Conservation (phyloP, 208 protist genomes). For the Angomonas desouzai region DNA sequence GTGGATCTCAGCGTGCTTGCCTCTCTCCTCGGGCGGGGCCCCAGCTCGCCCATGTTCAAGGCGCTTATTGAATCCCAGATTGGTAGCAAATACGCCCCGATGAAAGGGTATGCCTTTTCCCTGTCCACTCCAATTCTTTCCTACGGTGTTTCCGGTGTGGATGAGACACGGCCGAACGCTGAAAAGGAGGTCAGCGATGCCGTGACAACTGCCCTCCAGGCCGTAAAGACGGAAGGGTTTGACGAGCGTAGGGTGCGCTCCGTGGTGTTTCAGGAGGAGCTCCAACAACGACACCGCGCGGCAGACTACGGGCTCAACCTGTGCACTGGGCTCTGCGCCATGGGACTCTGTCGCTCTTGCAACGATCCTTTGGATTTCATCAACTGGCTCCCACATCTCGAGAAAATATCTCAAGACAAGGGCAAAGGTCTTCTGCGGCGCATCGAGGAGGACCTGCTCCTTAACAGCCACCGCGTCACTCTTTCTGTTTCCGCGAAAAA, state of each 20-base stretch:
- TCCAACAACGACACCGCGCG: slow-evolving; percentile 85
- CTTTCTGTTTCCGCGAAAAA: slow-evolving; percentile 68
- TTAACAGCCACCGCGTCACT: slow-evolving; percentile 67
- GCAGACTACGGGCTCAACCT: slow-evolving; percentile 84
- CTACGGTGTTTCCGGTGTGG: slow-evolving; percentile 87
- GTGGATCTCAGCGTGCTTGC: slow-evolving; percentile 81
- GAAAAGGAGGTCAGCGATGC: slow-evolving; percentile 64
- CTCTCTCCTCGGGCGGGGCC: slow-evolving; percentile 76
- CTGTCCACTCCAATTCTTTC: slow-evolving; percentile 78
- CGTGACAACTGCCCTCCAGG: slow-evolving; percentile 49
- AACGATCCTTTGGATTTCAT: slow-evolving; percentile 82
- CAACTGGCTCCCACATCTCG: slow-evolving; percentile 83
- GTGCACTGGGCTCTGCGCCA: slow-evolving; percentile 66
- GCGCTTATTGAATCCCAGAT: slow-evolving; percentile 87
- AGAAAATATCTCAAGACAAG: slow-evolving; percentile 46
- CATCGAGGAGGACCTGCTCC: slow-evolving; percentile 57
- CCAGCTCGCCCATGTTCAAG: slow-evolving; percentile 86
- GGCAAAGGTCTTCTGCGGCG: slow-evolving; percentile 54
- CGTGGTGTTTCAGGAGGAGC: slow-evolving; percentile 87
- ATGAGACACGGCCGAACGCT: slow-evolving; percentile 49
- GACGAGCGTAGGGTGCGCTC: slow-evolving; percentile 72
- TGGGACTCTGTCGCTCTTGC: slow-evolving; percentile 62
- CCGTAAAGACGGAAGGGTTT: slow-evolving; percentile 74
- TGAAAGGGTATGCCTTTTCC: slow-evolving; percentile 81
- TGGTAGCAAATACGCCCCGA: slow-evolving; percentile 77